These are phyloP conservation scores for Colletotrichum lentis DNA, from an alignment of 2,329 filamentous ascomycete species.

Conservation along the genomic window DNA sequence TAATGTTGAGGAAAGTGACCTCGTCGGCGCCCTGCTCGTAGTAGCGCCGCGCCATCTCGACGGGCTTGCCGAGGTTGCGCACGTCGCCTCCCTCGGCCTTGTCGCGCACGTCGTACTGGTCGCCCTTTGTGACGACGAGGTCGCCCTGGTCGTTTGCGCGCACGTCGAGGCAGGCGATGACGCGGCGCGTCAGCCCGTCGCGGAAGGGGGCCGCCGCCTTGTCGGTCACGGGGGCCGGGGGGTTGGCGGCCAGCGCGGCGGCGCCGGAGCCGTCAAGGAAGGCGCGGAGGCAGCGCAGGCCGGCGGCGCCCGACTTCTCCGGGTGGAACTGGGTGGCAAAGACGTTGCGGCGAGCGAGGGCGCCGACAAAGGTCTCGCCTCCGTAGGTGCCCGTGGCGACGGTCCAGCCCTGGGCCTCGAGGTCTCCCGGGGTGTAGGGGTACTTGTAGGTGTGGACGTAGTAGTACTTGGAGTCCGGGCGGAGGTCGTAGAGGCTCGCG, in stretches of 20 bases:
- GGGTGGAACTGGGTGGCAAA: constrained; percentile 97
- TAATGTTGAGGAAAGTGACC: constrained; percentile 98
- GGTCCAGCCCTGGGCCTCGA: constrained; percentile 86
- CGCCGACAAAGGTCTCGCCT: constrained; percentile 88
- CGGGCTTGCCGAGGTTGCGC: constrained; percentile 94
- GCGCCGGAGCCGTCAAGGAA: constrained; percentile 80
- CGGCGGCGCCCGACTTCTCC: constrained; percentile 93
- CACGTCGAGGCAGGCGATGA: constrained; percentile 97
- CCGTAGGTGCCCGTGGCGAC: constrained; percentile 93
- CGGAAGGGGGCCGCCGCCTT: constrained; percentile 39
- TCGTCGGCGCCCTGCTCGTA: constrained; percentile 98
- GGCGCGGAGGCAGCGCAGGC: constrained; percentile 81
- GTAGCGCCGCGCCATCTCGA: constrained; percentile 92
- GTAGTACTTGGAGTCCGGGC: constrained; percentile 91
- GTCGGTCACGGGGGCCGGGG: constrained; percentile 31
- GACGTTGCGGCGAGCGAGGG: constrained; percentile 83
- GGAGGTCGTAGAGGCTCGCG: constrained; percentile 75
- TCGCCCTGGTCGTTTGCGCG: constrained; percentile 93
- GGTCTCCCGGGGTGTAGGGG: constrained; percentile 74
- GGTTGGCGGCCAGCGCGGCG: constrained; percentile 53
- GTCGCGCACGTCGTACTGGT: constrained; percentile 98
- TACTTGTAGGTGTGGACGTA: constrained; percentile 96
- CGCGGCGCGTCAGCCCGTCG: constrained; percentile 85
- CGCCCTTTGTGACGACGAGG: constrained; percentile 96
- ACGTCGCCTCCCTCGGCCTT: constrained; percentile 74